A percentile compares a stretch with the other conserved stretches of the same genome.
phyloP scores from a whole-genome alignment of 1,139 yeast species.

The Geotrichum europaeum region DNA sequence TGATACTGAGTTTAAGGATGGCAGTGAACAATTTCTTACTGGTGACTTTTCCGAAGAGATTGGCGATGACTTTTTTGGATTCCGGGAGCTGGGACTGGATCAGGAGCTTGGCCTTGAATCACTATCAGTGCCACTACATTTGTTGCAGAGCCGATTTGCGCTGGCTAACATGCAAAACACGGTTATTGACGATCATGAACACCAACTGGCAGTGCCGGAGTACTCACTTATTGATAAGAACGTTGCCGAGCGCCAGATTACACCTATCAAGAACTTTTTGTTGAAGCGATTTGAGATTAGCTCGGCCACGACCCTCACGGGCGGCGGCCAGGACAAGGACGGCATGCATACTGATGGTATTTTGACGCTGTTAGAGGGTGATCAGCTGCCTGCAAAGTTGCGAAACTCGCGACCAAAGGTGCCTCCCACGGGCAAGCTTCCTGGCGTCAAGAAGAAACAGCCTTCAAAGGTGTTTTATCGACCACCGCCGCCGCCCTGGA shows the following conservation, averaged over 20 bases:
- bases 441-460: slow-evolving; percentile 53
- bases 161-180: slow-evolving; percentile 22
- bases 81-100: slow-evolving; percentile 87
- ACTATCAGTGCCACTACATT: slow-evolving; percentile 80
- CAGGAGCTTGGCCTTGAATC: slow-evolving; percentile 86
- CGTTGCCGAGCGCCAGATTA: slow-evolving; percentile 47
- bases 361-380: slow-evolving; percentile 60
- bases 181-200: slow-evolving; percentile 20
- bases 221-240: slow-evolving; percentile 44
- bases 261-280: slow-evolving; percentile 56
- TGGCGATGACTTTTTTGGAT: slow-evolving; percentile 93
- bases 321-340: slow-evolving; percentile 22
- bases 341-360: slow-evolving; percentile 29
- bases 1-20: slow-evolving; percentile 78
- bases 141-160: slow-evolving; percentile 72
- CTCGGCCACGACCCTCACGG: slow-evolving; percentile 17
- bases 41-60: slow-evolving; percentile 91
- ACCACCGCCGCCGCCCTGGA: slow-evolving; percentile 15
- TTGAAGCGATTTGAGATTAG: slow-evolving; percentile 28
- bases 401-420: slow-evolving; percentile 74
- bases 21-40: slow-evolving; percentile 86
- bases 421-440: slow-evolving; percentile 90
- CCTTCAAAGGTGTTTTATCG: slow-evolving; percentile 27
- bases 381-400: slow-evolving; percentile 73
- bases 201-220: slow-evolving; percentile 32